Conservation (phyloP, 331 rosid genomes). For the Cydonia oblonga region DNA sequence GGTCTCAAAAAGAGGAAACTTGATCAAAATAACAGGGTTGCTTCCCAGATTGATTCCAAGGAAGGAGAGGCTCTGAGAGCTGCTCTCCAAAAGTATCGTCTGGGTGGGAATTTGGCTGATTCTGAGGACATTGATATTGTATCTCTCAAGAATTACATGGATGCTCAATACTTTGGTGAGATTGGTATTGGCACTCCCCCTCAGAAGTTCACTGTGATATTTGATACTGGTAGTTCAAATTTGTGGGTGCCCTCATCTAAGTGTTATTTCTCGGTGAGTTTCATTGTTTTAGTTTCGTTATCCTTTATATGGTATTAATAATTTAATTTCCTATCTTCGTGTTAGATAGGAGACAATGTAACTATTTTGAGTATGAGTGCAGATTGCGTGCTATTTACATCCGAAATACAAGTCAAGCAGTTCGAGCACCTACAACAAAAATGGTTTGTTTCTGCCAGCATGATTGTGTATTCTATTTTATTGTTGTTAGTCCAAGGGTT, state of each 20-base stretch:
- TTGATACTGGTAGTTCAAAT: constrained; percentile 67
- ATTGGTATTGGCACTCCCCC: constrained; percentile 63
- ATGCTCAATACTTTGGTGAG: constrained; percentile 67
- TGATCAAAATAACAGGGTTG: constrained; percentile 32
- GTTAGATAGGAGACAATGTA: neutral
- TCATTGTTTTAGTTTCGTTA: neutral
- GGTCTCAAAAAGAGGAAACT: constrained; percentile 40
- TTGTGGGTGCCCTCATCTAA: constrained; percentile 67
- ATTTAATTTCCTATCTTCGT: neutral
- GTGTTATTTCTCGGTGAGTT: constrained; percentile 58
- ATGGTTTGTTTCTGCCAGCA: constrained; percentile 29
- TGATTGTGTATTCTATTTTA: neutral
- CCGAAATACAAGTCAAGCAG: constrained; percentile 43
- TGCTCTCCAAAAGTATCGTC: constrained; percentile 19
- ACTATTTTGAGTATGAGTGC: constrained; percentile 12
- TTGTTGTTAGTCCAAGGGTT: neutral
- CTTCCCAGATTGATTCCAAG: constrained; percentile 37
- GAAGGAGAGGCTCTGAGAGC: constrained; percentile 24
- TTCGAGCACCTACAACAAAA: constrained; percentile 50
- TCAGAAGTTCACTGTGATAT: constrained; percentile 56
- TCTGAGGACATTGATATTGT: constrained; percentile 40
- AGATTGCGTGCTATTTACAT: constrained; percentile 59
- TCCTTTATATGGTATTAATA: neutral
- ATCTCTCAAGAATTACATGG: constrained; percentile 53
- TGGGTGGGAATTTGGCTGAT: constrained; percentile 18